Base-by-base conservation (phyloP, 139 green algal species). In the Diplosphaera chodatii region DNA sequence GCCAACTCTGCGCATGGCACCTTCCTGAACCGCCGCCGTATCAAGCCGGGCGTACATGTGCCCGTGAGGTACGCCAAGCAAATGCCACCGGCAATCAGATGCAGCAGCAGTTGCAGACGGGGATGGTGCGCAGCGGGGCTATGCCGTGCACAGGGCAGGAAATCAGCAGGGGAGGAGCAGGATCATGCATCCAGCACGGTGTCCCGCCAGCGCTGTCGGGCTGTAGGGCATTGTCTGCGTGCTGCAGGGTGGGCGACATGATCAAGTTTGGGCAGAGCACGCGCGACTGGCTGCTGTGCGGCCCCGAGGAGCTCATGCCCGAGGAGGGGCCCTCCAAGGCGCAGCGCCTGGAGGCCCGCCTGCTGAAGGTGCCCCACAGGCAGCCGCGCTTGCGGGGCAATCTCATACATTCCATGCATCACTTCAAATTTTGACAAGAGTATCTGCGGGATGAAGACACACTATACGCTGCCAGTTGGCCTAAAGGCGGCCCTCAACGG, bases 21-120 rank as follows among this genome's bases (percentile, higher is more conserved):
- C 15, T 95, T 92, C 72, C 65, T 98, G 6, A 98, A 98, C 83
- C 96, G 96, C 73, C 68, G 82, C 64, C 83, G 86, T 56, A 28
- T 94, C 27, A 88, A 88, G 40, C 55, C 83, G 0, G 31, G 65
- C 0, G 70, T 89, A 29, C 78, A 91, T 70, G 78, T 81, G 29
- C 84, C 83, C 1, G 56, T 96, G 16, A 74, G 78, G 85, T 86
- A n/a, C n/a, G n/a, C n/a, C n/a, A n/a, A n/a, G n/a, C n/a, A n/a
- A n/a, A n/a, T n/a, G n/a, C n/a, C n/a, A n/a, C n/a, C n/a, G 78
- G 18, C 21, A 18, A 33, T 25, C 63, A 67, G 4, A 67, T 15
- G 29, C 29, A 67, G 34, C 16, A 34, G 6, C 6, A 32, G 27
- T 37, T 25, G n/a, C n/a, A n/a, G n/a, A n/a, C n/a, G n/a, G n/a